These are phyloP conservation scores for Fusarium sp. DNA, from an alignment of 2,329 filamentous ascomycete species.

Conservation along the genomic window DNA sequence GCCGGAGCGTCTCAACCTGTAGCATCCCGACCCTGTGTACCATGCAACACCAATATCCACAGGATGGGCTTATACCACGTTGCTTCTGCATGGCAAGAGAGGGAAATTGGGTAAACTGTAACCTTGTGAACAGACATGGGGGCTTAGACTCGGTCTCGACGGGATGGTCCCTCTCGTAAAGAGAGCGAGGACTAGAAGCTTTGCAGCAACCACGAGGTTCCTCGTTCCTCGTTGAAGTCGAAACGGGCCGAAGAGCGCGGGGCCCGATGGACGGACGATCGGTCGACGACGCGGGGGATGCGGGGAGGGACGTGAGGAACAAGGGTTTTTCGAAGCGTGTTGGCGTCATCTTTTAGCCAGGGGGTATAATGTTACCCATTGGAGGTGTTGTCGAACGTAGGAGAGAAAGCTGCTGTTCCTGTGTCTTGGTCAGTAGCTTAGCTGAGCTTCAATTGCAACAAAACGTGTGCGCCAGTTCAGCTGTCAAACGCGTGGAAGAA, in stretches of 20 bases:
- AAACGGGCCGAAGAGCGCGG: constrained; percentile 43
- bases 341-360: constrained; percentile 11
- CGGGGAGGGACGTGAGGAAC: constrained; percentile 32
- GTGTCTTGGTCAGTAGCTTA: neutral
- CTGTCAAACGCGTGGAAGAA: neutral
- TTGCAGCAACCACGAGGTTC: constrained; percentile 13
- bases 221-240: constrained; percentile 2
- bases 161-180: neutral
- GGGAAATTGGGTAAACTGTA: constrained; percentile 15
- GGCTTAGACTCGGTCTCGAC: neutral
- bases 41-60: neutral
- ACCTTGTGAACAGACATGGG: constrained; percentile 16
- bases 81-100: constrained; percentile 8
- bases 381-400: neutral
- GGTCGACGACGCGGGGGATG: constrained; percentile 29
- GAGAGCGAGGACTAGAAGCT: neutral
- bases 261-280: constrained; percentile 33
- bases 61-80: constrained; percentile 21
- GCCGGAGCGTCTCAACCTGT: neutral
- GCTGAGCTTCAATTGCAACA: neutral
- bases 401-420: neutral
- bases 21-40: neutral
- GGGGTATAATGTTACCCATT: neutral
- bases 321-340: constrained; percentile 20
- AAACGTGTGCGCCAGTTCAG: neutral